Evolutionary conservation across 2,329 filamentous ascomycete species (phyloP), one percentile per base, ranked within the genome.

Genomic region (Penicillium sp.): DNA sequence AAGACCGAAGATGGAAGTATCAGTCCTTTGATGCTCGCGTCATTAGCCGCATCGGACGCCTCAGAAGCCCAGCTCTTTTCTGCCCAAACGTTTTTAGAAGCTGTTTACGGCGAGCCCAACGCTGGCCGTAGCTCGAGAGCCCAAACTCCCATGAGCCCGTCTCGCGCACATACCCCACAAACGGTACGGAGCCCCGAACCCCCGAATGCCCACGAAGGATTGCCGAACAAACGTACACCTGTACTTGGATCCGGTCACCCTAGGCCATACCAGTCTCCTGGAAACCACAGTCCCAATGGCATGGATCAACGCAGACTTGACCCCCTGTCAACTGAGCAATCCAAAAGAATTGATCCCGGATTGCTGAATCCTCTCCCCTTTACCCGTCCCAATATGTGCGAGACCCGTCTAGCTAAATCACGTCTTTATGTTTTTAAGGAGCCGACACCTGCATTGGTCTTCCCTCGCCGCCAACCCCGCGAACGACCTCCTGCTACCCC

Each of bases 41-140:
- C 92, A 1, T 81, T 97, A 13, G 86, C 87, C 54, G 83, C 87
- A 2, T 88, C 90, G 40, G 94, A 98, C 74, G 79, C 87, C 0
- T 93, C 92, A 1, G 94, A 98, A 73, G 89, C 91, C 6, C 84
- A 87, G 56, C 81, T 98, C 40, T 86, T 88, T 65, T 83, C 88
- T 0, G 92, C 92, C 2, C 81, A 87, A 2, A 81, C 85, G 16
- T 97, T 94, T 73, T 82, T 97, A 56, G 93, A 97, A 56, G 85
- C 83, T 6, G 84, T 92, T 16, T 96, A 90, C 71, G 84, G 85
- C 53, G 92, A 96, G 59, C 74, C 78, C 4, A 69, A 78, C 27
- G 27, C 40, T 64, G 85, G 85, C 60, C 80, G 83, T 56, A 82
- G 81, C 60, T 90, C 89, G 11, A 83, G 88, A 71, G 87, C 89